Evolutionary conservation across 1,284 basidiomycete species (phyloP), one percentile per base, ranked within the genome.

Genomic region (Boletellus deceptivus): DNA sequence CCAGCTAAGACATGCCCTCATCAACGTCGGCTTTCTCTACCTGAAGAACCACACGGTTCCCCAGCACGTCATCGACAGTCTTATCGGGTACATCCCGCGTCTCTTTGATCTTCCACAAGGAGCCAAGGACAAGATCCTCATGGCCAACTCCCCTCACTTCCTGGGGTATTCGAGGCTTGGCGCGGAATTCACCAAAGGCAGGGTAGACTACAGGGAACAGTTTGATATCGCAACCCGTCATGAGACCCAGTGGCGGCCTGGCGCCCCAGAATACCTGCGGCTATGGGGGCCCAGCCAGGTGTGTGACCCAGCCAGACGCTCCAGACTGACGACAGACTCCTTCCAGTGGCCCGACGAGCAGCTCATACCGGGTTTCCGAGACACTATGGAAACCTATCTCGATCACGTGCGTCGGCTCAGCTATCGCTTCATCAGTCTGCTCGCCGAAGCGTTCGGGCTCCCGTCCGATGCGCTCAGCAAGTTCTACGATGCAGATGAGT

Each of bases 11-110:
- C 66, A 78, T 55, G 78, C 79, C 0, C 71, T 82, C 57, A 68
- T 79, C 59, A 72, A 78, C 45, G 76, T 81, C 56, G 80, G 79
- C 40, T 80, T 80, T 59, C 70, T 79, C 52, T 80, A 81, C 59
- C 66, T 81, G 39, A 61, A 71, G 35, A 73, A 79, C 54, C 69
- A 76, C 14, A 72, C 77, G 0, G 70, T 82, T 13, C 63, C 70
- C 3, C 52, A 52, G 27, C 43, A 56, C 3, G 55, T 67, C 44
- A 36, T 71, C 44, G 64, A 70, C 20, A 58, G 58, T 43, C 58
- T 69, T 29, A 53, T 68, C 27, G 59, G 43, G 16, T 67, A 68
- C 31, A 68, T 67, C 27, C 62, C 69, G 2, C 69, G 59, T 46
- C 67, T 75, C 43, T 74, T 74, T 33, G 66, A 62, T 36, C 59